phyloP scores from a whole-genome alignment of 2,329 filamentous ascomycete genomes.

The Exophiala phaeomuriformis region DNA sequence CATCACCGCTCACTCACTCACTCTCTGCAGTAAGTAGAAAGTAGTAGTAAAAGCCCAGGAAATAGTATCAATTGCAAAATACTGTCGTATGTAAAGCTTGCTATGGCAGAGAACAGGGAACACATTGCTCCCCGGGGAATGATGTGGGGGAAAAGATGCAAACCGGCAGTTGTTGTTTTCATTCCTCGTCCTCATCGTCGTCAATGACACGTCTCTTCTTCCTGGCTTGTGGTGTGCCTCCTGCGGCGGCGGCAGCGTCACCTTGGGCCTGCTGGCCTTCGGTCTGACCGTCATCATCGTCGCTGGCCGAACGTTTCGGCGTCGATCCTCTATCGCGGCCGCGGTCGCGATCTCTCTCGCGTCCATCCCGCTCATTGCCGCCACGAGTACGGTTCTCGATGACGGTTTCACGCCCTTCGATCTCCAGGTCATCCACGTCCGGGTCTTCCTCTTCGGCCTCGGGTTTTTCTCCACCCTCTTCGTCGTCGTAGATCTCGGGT shows the following conservation, averaged over 20 bases:
- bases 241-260: slow-evolving; percentile 15
- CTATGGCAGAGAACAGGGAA: too few relatives aligned
- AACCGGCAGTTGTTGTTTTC: not conserved
- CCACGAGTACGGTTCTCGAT: slow-evolving; percentile 21
- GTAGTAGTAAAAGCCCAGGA: too few relatives aligned
- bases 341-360: slow-evolving; percentile 11
- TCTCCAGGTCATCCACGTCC: slow-evolving; percentile 37
- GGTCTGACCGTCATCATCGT: slow-evolving; percentile 15
- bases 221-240: slow-evolving; percentile 19
- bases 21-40: too few relatives aligned
- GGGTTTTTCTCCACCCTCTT: slow-evolving; percentile 35
- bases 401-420: slow-evolving; percentile 28
- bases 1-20: too few relatives aligned
- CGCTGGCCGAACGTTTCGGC: slow-evolving; percentile 16
- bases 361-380: slow-evolving; percentile 8
- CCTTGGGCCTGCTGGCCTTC: slow-evolving; percentile 8
- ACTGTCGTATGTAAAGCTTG: too few relatives aligned
- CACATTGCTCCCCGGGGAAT: too few relatives aligned
- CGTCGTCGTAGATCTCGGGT: slow-evolving; percentile 39
- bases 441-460: slow-evolving; percentile 36
- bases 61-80: too few relatives aligned
- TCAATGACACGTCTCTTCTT: slow-evolving; percentile 27
- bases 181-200: slow-evolving; percentile 25
- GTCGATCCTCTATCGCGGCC: slow-evolving; percentile 5
- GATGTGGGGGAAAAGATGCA: too few relatives aligned